Conservation (phyloP, 1,284 basidiomycete species). For the Sporisorium reilianum region DNA sequence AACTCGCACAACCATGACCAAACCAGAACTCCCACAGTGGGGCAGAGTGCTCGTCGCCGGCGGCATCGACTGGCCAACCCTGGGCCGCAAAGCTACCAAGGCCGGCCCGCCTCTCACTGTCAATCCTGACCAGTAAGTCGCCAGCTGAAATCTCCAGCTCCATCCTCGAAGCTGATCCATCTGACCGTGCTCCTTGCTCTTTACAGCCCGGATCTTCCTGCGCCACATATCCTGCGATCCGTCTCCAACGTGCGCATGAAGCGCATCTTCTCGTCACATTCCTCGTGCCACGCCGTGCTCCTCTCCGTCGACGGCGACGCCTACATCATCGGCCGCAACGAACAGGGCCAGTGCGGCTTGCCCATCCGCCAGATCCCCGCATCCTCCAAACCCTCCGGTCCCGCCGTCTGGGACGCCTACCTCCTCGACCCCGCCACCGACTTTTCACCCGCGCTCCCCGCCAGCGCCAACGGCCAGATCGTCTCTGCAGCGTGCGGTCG, state of each 20-base stretch:
- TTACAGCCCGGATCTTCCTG: conserved; percentile 80
- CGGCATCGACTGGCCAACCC: conserved; percentile 80
- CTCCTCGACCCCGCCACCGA: conserved; percentile 47
- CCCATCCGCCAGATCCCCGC: conserved; percentile 40
- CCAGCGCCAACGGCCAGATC: conserved; percentile 76
- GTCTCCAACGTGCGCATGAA: conserved; percentile 77
- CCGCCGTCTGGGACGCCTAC: conserved; percentile 77
- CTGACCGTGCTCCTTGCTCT: neutral
- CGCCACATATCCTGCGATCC: conserved; percentile 88
- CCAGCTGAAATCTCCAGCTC: neutral
- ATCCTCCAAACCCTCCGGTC: conserved; percentile 71
- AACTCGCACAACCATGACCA: conserved; percentile 17
- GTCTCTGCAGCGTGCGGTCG: conserved; percentile 85
- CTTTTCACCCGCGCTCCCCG: conserved; percentile 72
- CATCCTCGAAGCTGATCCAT: neutral
- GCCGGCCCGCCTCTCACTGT: conserved; percentile 32
- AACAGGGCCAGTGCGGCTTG: conserved; percentile 68
- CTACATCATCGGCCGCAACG: conserved; percentile 87
- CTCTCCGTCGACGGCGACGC: conserved; percentile 77
- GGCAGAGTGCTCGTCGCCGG: conserved; percentile 81
- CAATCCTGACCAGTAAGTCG: conserved; percentile 44
- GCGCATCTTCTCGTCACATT: conserved; percentile 56
- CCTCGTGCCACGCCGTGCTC: conserved; percentile 53
- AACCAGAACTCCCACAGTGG: conserved; percentile 39
- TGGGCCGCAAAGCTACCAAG: conserved; percentile 67